Conservation (phyloP, 768 basidiomycete genomes). For the Psilocybe tampanensis region DNA sequence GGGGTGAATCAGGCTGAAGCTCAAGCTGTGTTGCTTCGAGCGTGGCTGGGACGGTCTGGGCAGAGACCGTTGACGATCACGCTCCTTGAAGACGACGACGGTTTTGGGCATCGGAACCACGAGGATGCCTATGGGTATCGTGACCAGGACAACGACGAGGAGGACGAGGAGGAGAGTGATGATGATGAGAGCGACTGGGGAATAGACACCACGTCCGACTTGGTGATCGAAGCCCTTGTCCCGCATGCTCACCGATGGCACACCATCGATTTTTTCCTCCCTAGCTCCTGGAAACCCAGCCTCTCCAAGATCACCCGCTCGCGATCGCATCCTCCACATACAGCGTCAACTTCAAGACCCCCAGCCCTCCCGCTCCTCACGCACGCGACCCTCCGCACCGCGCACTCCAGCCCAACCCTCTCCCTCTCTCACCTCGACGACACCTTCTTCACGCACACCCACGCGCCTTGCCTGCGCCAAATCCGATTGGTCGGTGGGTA, state of each 20-base stretch:
- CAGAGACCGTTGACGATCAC: slow-evolving; percentile 18
- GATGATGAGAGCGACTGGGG: slow-evolving; percentile 16
- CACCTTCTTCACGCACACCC: slow-evolving; percentile 19
- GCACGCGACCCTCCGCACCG: slow-evolving; percentile 17
- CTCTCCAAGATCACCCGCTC: slow-evolving; percentile 11
- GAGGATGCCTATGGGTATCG: too few species aligned
- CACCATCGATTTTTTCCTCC: slow-evolving; percentile 22
- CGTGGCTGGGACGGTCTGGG: slow-evolving; percentile 21
- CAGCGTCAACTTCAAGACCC: too few species aligned
- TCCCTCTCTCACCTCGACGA: slow-evolving; percentile 15
- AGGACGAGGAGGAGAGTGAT: slow-evolving; percentile 3
- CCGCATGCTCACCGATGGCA: slow-evolving; percentile 21
- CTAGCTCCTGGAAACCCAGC: slow-evolving; percentile 15
- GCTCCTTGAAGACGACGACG: slow-evolving; percentile 19
- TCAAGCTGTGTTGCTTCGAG: slow-evolving; percentile 19
- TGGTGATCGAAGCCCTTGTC: slow-evolving; percentile 18
- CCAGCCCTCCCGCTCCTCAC: slow-evolving; percentile 20
- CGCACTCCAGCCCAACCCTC: slow-evolving; percentile 18
- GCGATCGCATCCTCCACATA: too few species aligned
- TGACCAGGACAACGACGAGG: too few species aligned
- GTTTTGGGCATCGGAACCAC: too few species aligned
- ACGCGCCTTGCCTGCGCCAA: slow-evolving; percentile 17
- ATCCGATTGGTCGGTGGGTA: slow-evolving; percentile 22
- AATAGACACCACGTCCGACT: slow-evolving; percentile 15
- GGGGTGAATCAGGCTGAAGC: too few species aligned